Percentiles rank a stretch among this genome's conserved stretches.
Conservation (phyloP, 805 yeast genomes). For the Hanseniaspora vineae region DNA sequence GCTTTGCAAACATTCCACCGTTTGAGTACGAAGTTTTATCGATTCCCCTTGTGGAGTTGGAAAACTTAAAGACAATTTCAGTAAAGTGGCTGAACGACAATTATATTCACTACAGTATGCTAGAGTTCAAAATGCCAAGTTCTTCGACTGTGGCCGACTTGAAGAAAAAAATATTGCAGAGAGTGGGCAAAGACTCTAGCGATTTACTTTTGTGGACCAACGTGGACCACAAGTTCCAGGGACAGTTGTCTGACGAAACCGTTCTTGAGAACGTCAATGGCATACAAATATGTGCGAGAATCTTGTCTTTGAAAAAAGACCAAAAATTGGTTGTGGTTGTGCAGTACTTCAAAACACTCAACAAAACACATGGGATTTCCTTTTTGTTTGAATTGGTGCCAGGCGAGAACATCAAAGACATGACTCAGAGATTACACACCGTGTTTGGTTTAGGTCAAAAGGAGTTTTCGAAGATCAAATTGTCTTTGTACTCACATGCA, state of each 20-base stretch:
- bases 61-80: conserved; percentile 53
- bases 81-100: conserved; percentile 66
- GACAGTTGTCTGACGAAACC: conserved; percentile 23
- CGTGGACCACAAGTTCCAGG: conserved; percentile 24
- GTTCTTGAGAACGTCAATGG: conserved; percentile 28
- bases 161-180: conserved; percentile 40
- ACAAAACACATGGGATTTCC: conserved; percentile 68
- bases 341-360: conserved; percentile 64
- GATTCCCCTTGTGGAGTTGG: conserved; percentile 64
- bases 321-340: conserved; percentile 48
- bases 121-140: conserved; percentile 58
- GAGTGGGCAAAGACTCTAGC: conserved; percentile 24
- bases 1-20: conserved; percentile 25
- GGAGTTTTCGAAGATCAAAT: conserved; percentile 63
- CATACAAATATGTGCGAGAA: conserved; percentile 36
- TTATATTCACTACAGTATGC: conserved; percentile 52
- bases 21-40: conserved; percentile 70
- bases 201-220: conserved; percentile 41
- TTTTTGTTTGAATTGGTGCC: conserved; percentile 63
- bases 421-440: conserved; percentile 53
- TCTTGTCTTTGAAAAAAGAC: conserved; percentile 19
- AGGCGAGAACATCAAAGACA: conserved; percentile 49
- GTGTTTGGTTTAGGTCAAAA: conserved; percentile 65
- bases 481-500: conserved; percentile 26
- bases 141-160: conserved; percentile 43